Conservation (phyloP, 177 flowering plant genomes). For the Vitis hybrid region DNA sequence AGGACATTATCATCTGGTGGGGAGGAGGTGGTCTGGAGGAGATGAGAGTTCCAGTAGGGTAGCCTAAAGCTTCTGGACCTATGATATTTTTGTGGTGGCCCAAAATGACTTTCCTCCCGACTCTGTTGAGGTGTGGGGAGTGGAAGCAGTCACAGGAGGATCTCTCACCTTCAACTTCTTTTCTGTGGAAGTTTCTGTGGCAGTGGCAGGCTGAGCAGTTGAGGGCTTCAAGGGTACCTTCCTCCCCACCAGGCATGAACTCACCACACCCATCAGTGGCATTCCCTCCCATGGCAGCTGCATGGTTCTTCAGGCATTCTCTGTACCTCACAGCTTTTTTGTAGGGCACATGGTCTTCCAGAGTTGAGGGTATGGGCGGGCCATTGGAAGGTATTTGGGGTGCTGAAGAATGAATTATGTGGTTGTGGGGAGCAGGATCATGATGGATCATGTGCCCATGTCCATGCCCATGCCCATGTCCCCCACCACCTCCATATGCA, state of each 20-base stretch:
- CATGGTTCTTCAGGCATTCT: constrained; percentile 90
- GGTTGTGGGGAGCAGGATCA: constrained; percentile 38
- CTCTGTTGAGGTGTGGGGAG: constrained; percentile 29
- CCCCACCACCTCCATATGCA: constrained; percentile 39
- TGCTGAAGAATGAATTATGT: constrained; percentile 40
- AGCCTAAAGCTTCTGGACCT: constrained; percentile 39
- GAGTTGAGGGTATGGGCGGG: constrained; percentile 25
- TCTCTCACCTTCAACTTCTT: constrained; percentile 54
- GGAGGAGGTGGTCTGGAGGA: constrained; percentile 39
- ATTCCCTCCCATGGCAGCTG: constrained; percentile 83
- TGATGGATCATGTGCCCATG: constrained; percentile 50
- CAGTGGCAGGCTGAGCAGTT: constrained; percentile 85
- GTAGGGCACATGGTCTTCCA: constrained; percentile 36
- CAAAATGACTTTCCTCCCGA: constrained; percentile 46
- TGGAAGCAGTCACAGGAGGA: constrained; percentile 28
- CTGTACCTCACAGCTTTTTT: constrained; percentile 51
- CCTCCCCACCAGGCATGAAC: constrained; percentile 87
- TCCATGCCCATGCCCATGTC: constrained; percentile 24
- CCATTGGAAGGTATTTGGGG: constrained; percentile 40
- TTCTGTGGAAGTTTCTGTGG: constrained; percentile 87
- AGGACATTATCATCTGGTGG: constrained; percentile 50
- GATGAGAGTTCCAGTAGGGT: constrained; percentile 37
- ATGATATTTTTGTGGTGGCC: constrained; percentile 43
- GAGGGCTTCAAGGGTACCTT: constrained; percentile 68
- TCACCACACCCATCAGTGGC: constrained; percentile 91